Conservation (phyloP, 1,284 basidiomycete species). For the Peniophora sp. region DNA sequence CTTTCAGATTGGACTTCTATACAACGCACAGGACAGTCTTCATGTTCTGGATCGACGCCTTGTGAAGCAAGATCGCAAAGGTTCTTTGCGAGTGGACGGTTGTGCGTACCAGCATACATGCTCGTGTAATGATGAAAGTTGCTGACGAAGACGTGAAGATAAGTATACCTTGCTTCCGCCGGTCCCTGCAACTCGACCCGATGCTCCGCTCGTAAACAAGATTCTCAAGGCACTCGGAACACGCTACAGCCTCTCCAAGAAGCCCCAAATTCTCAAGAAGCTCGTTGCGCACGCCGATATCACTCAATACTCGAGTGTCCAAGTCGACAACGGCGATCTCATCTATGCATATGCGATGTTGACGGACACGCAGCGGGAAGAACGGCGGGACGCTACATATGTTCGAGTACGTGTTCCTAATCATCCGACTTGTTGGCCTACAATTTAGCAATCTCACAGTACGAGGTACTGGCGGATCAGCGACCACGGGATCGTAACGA, state of each 20-base stretch:
- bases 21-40: conserved; percentile 10
- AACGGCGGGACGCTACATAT: conserved; percentile 1
- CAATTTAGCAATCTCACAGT: no score
- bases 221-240: background rate
- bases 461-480: background rate
- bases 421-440: no score
- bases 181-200: background rate
- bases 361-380: background rate
- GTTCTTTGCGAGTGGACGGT: background rate
- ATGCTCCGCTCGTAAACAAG: background rate
- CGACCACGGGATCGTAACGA: background rate
- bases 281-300: background rate
- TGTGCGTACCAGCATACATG: background rate
- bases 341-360: background rate
- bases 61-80: background rate
- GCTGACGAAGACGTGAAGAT: background rate
- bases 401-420: no score
- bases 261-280: background rate
- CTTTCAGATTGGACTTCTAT: conserved; percentile 14
- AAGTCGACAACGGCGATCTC: conserved; percentile 1
- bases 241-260: background rate
- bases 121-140: no score
- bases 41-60: conserved; percentile 1
- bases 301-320: background rate
- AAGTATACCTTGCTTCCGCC: background rate